A percentile compares a stretch with the other conserved stretches of the same genome.
Conservation (phyloP, 1,139 yeast genomes). For the Magnusiomyces clavatus region DNA sequence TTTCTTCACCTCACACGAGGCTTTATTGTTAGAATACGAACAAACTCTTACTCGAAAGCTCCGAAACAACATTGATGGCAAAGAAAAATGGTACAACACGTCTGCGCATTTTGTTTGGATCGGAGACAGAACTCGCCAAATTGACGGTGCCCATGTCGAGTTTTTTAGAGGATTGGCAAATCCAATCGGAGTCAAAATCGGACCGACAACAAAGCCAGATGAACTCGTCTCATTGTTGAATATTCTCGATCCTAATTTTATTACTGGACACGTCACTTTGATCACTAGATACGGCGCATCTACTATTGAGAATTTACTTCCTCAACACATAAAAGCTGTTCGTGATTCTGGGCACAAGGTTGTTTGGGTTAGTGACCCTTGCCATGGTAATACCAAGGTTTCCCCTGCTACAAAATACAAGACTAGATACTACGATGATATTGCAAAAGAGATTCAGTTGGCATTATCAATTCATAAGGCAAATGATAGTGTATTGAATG, state of each 20-base stretch:
- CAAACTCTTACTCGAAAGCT: constrained; percentile 35
- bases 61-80: constrained; percentile 13
- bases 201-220: constrained; percentile 35
- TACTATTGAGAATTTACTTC: constrained; percentile 32
- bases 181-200: constrained; percentile 40
- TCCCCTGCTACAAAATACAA: constrained; percentile 35
- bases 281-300: constrained; percentile 38
- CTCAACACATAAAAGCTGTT: constrained; percentile 37
- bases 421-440: constrained; percentile 39
- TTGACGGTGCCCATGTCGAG: constrained; percentile 41
- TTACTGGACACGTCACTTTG: constrained; percentile 36
- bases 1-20: constrained; percentile 38
- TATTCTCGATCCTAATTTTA: constrained; percentile 35
- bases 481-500: constrained; percentile 31
- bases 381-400: constrained; percentile 39
- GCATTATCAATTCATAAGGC: constrained; percentile 34
- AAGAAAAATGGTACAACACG: constrained; percentile 33
- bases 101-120: constrained; percentile 41
- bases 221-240: constrained; percentile 35
- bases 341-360: constrained; percentile 35
- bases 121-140: constrained; percentile 39
- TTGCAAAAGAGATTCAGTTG: constrained; percentile 33
- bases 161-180: constrained; percentile 39
- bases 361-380: constrained; percentile 39
- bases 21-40: constrained; percentile 37